These are phyloP conservation scores for Thozetella sp. DNA, from an alignment of 495 filamentous ascomycete genomes.

Conservation along the genomic window DNA sequence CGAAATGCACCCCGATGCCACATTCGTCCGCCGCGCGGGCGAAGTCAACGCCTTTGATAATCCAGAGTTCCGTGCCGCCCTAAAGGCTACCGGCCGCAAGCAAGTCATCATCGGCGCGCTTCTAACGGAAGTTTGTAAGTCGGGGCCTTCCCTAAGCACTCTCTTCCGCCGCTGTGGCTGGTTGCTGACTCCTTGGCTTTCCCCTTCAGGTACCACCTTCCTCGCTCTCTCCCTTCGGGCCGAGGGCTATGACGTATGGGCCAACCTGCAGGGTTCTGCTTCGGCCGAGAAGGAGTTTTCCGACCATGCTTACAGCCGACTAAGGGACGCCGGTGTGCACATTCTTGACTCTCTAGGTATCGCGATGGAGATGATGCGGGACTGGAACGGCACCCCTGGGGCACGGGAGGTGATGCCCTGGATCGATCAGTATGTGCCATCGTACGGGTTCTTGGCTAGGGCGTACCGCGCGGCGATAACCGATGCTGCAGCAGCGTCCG, in stretches of 20 bases:
- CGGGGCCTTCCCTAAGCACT: not conserved
- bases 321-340: not conserved
- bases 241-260: not conserved
- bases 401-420: too few relatives aligned
- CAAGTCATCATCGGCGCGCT: not conserved
- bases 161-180: not conserved
- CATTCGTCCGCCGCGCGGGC: not conserved
- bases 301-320: not conserved
- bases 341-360: too few relatives aligned
- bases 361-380: too few relatives aligned
- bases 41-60: not conserved
- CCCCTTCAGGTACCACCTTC: not conserved
- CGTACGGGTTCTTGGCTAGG: too few relatives aligned
- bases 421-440: too few relatives aligned
- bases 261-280: not conserved
- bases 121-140: not conserved
- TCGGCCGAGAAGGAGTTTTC: not conserved
- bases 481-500: too few relatives aligned
- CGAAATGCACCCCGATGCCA: not conserved
- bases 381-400: too few relatives aligned
- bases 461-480: too few relatives aligned
- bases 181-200: not conserved
- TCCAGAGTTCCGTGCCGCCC: not conserved
- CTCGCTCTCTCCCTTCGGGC: not conserved
- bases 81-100: not conserved